Percentiles rank a stretch among this genome's conserved stretches.
Evolutionary conservation across 805 yeast species (phyloP).

Genomic region (Henningerozyma blattae): DNA sequence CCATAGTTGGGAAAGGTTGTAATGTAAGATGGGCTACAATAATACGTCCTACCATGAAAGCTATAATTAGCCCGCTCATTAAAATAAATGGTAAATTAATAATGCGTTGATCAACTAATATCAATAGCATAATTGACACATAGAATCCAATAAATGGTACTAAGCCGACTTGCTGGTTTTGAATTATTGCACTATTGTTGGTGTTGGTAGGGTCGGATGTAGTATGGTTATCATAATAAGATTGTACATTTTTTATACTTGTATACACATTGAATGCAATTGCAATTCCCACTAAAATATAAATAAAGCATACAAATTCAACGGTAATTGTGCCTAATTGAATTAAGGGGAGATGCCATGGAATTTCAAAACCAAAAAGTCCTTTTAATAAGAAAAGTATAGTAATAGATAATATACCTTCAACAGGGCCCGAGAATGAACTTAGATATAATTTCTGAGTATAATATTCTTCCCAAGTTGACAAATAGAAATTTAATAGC

Average conservation of each 20-base stretch:
- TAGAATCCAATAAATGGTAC: slow-evolving; percentile 56
- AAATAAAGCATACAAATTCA: slow-evolving; percentile 40
- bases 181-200: slow-evolving; percentile 27
- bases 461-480: slow-evolving; percentile 94
- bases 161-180: too few species aligned
- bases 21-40: slow-evolving; percentile 76
- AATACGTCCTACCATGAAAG: slow-evolving; percentile 84
- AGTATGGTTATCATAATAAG: slow-evolving; percentile 30
- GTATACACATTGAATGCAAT: slow-evolving; percentile 53
- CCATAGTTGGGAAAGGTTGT: slow-evolving; percentile 63
- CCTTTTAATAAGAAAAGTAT: slow-evolving; percentile 51
- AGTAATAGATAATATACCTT: slow-evolving; percentile 65
- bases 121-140: slow-evolving; percentile 34
- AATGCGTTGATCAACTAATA: slow-evolving; percentile 37
- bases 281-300: slow-evolving; percentile 37
- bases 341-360: slow-evolving; percentile 36
- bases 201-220: slow-evolving; percentile 14
- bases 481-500: slow-evolving; percentile 69
- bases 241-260: slow-evolving; percentile 50
- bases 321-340: slow-evolving; percentile 34
- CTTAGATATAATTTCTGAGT: slow-evolving; percentile 73
- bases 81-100: slow-evolving; percentile 46
- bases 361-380: slow-evolving; percentile 47
- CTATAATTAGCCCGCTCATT: slow-evolving; percentile 64
- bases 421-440: slow-evolving; percentile 87